A percentile compares a stretch with the other conserved stretches of the same genome.
phyloP scores from a whole-genome alignment of 805 yeast species.

The Saturnispora dispora region DNA sequence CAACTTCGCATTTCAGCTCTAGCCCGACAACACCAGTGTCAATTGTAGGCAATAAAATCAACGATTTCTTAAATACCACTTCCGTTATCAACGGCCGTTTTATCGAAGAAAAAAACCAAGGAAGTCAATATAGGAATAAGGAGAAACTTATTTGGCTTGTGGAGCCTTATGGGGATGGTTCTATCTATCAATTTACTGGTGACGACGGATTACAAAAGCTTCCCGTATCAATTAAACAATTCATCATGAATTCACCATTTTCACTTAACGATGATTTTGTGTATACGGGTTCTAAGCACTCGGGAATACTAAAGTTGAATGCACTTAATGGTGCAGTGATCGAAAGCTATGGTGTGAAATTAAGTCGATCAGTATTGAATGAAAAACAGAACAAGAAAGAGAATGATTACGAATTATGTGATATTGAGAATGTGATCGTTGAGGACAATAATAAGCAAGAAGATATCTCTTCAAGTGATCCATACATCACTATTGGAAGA shows the following conservation, averaged over 20 bases:
- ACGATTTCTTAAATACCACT: background rate
- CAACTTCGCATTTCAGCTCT: constrained; percentile 7
- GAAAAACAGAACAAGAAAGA: background rate
- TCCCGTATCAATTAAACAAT: constrained; percentile 69
- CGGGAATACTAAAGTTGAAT: constrained; percentile 69
- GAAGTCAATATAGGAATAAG: background rate
- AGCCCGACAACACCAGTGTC: background rate
- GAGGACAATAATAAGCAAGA: constrained; percentile 13
- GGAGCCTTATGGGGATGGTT: constrained; percentile 83
- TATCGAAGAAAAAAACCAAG: background rate
- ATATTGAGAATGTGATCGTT: constrained; percentile 3
- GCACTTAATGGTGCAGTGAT: constrained; percentile 65
- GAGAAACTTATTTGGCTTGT: constrained; percentile 63
- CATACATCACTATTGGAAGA: constrained; percentile 53
- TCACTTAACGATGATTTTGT: constrained; percentile 72
- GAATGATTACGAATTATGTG: constrained; percentile 6
- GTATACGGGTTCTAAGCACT: constrained; percentile 75
- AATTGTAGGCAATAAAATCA: background rate
- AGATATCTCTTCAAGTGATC: background rate
- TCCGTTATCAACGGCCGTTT: background rate
- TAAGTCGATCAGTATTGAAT: background rate
- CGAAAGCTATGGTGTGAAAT: constrained; percentile 44
- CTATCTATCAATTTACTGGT: constrained; percentile 69
- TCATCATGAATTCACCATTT: constrained; percentile 80
- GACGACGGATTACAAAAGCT: constrained; percentile 68